These are phyloP conservation scores for Apiotrichum montevideense DNA, from an alignment of 1,284 basidiomycete species.

Conservation along the genomic window DNA sequence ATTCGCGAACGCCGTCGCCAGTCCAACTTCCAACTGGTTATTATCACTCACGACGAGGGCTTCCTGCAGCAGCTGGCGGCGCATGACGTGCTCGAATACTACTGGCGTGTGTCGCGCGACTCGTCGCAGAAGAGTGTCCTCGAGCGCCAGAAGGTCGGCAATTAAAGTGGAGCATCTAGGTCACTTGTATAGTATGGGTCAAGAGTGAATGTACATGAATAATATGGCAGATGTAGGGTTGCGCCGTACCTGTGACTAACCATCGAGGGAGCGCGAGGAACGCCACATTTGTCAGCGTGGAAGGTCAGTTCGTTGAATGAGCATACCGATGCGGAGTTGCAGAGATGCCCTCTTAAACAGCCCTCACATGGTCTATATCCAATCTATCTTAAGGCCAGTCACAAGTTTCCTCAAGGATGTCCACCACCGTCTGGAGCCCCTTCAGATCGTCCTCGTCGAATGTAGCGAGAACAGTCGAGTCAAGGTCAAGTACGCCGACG, in stretches of 20 bases:
- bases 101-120: conserved; percentile 56
- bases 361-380: too few species aligned
- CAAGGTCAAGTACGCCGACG: conserved; percentile 76
- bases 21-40: conserved; percentile 92
- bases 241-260: neutral
- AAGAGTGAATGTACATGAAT: neutral
- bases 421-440: conserved; percentile 65
- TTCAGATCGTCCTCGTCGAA: conserved; percentile 67
- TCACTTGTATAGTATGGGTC: neutral
- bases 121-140: conserved; percentile 47
- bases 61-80: conserved; percentile 59
- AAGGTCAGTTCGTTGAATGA: too few species aligned
- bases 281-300: too few species aligned
- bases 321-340: too few species aligned
- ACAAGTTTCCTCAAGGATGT: conserved; percentile 51
- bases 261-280: too few species aligned
- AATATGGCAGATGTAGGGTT: neutral
- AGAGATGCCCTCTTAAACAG: too few species aligned
- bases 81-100: conserved; percentile 82
- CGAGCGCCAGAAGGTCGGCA: conserved; percentile 37
- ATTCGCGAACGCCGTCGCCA: conserved; percentile 84
- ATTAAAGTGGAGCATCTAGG: conserved; percentile 3
- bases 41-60: conserved; percentile 90
- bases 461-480: conserved; percentile 64
- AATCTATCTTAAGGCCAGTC: conserved; percentile 21